These are phyloP conservation scores for Aristolochia californica DNA, from an alignment of 164 flowering plant genomes.

Conservation along the genomic window DNA sequence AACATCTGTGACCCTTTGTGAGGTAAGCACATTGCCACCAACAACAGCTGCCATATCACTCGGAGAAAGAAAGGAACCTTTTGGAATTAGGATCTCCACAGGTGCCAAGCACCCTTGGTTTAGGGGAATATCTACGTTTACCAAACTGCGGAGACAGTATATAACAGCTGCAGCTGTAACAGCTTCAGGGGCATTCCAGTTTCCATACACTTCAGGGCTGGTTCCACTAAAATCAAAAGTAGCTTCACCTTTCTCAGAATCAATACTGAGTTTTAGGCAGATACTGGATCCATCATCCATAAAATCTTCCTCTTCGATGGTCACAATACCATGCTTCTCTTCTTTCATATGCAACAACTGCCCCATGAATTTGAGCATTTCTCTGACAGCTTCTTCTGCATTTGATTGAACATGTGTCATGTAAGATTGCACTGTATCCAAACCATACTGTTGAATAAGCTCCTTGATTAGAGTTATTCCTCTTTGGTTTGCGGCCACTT, in stretches of 20 bases:
- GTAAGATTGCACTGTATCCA: constrained; percentile 84
- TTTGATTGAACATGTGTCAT: constrained; percentile 86
- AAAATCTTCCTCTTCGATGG: constrained; percentile 84
- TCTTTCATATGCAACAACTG: constrained; percentile 24
- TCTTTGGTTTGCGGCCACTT: constrained; percentile 96
- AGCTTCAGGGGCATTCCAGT: constrained; percentile 99
- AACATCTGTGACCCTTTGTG: constrained; percentile 92
- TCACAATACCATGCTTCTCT: constrained; percentile 17
- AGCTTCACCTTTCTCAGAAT: constrained; percentile 74
- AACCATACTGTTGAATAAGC: constrained; percentile 84
- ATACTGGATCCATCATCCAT: constrained; percentile 97
- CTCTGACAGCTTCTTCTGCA: constrained; percentile 94
- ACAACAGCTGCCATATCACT: constrained; percentile 97
- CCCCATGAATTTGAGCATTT: constrained; percentile 84
- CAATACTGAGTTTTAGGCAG: constrained; percentile 69
- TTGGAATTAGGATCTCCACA: constrained; percentile 67
- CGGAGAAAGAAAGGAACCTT: constrained; percentile 90
- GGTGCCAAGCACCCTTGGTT: constrained; percentile 98
- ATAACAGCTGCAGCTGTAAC: constrained; percentile 94
- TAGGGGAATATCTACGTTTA: constrained; percentile 86
- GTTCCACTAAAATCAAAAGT: constrained; percentile 75
- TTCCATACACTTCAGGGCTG: constrained; percentile 94
- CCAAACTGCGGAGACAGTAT: constrained; percentile 88
- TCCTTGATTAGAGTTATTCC: constrained; percentile 90
- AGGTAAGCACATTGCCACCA: constrained; percentile 96